Percentiles rank a stretch among this genome's conserved stretches.
Evolutionary conservation across 371 early-diverging fungal genomes (phyloP).

Genomic region (Mortierella sp.): DNA sequence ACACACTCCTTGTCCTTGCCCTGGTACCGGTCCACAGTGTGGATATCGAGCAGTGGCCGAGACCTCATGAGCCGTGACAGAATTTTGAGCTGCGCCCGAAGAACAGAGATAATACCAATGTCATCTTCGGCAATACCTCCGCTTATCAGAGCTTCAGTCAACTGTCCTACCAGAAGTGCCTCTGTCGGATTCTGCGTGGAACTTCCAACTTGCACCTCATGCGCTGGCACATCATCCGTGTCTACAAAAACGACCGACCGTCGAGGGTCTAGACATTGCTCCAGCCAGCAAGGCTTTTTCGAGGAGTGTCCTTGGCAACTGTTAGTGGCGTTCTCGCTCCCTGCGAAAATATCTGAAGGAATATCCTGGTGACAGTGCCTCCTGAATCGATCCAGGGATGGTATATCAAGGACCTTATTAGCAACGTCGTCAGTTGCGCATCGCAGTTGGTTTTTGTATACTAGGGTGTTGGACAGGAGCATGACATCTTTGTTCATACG

Average conservation of each 20-base stretch:
- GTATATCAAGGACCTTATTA: conserved; percentile 61
- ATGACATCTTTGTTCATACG: conserved; percentile 97
- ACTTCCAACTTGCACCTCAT: conserved; percentile 67
- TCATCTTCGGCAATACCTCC: conserved; percentile 73
- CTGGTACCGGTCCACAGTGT: conserved; percentile 94
- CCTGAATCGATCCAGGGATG: conserved; percentile 55
- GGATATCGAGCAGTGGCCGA: conserved; percentile 67
- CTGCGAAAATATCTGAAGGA: background rate
- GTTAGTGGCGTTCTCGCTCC: background rate
- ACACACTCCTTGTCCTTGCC: conserved; percentile 94
- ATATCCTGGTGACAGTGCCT: conserved; percentile 12
- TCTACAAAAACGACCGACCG: conserved; percentile 83
- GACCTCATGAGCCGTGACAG: conserved; percentile 61
- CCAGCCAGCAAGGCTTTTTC: conserved; percentile 71
- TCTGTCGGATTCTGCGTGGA: conserved; percentile 78
- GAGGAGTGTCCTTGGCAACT: background rate
- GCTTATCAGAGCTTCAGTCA: conserved; percentile 65
- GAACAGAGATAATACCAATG: conserved; percentile 90
- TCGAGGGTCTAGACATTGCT: conserved; percentile 68
- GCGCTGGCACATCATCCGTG: conserved; percentile 77
- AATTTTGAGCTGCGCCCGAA: conserved; percentile 83
- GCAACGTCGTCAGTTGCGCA: conserved; percentile 83
- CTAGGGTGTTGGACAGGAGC: conserved; percentile 86
- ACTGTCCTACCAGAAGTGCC: conserved; percentile 68
- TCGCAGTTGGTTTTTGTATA: conserved; percentile 83